Conservation (phyloP, 2,329 filamentous ascomycete species). For the Teratosphaeria viscida region DNA sequence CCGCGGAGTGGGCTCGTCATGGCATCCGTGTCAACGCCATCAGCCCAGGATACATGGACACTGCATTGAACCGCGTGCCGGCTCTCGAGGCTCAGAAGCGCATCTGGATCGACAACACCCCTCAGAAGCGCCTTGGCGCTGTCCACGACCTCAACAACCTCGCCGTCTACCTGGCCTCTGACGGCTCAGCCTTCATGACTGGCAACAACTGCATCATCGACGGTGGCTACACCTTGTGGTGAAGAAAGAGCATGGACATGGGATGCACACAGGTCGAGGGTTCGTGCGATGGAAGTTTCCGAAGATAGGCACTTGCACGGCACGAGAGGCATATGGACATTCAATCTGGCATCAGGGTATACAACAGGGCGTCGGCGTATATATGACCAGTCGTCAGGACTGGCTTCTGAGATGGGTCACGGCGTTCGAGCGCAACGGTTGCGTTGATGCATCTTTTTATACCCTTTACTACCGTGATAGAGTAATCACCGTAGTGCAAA, state of each 20-base stretch:
- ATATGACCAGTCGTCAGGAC: background rate
- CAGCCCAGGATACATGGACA: conserved; percentile 80
- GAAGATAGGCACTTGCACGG: background rate
- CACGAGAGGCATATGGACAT: background rate
- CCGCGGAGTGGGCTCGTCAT: conserved; percentile 75
- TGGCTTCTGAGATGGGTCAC: background rate
- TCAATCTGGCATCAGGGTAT: background rate
- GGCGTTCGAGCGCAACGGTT: background rate
- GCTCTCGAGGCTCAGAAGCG: conserved; percentile 72
- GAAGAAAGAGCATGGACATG: conserved; percentile 3
- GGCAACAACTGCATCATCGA: conserved; percentile 64
- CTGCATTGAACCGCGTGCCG: conserved; percentile 66
- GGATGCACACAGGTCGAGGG: background rate
- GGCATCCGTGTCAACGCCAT: conserved; percentile 76
- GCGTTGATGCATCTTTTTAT: background rate
- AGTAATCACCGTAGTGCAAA: background rate
- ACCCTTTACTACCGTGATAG: background rate
- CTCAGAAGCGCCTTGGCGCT: conserved; percentile 60
- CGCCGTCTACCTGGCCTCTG: conserved; percentile 64
- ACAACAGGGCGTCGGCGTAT: background rate
- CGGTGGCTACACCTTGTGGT: conserved; percentile 55
- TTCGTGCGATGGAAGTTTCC: background rate
- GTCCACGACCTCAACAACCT: conserved; percentile 71
- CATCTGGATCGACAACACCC: conserved; percentile 66
- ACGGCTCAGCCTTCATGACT: conserved; percentile 67